These are phyloP conservation scores for Solanum sejunctum DNA, from an alignment of 257 asterid genomes.

Conservation along the genomic window DNA sequence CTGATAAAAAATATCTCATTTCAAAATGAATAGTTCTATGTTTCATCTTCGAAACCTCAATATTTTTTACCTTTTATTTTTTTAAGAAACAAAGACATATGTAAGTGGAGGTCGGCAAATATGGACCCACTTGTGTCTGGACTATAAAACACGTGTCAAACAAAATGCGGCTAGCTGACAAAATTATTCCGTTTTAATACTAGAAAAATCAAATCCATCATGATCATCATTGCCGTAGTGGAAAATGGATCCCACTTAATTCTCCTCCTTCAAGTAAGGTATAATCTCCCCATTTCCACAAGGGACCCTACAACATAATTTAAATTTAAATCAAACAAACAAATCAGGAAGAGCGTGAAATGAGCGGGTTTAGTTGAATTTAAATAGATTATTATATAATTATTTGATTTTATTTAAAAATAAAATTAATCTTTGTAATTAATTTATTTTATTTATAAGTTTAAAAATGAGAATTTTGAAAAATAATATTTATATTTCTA, in stretches of 20 bases:
- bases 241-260: background rate
- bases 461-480: no score
- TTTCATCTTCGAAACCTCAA: no score
- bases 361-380: background rate
- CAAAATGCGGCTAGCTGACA: background rate
- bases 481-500: no score
- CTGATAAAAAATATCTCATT: fast-evolving
- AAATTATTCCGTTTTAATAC: background rate
- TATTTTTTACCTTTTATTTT: no score
- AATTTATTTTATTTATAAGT: no score
- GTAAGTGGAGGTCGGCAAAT: background rate
- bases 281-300: background rate
- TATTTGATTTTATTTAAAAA: no score
- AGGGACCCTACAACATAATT: background rate
- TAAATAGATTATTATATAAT: no score
- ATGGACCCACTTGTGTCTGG: background rate
- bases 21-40: fast-evolving
- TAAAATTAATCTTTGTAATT: no score
- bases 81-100: background rate
- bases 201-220: background rate
- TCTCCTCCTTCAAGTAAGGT: constrained; percentile 31
- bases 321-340: background rate
- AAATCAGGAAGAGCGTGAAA: background rate
- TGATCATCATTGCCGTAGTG: background rate
- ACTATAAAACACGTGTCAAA: background rate